These are phyloP conservation scores for Sherardia arvensis DNA, from an alignment of 257 asterid species.

Conservation along the genomic window DNA sequence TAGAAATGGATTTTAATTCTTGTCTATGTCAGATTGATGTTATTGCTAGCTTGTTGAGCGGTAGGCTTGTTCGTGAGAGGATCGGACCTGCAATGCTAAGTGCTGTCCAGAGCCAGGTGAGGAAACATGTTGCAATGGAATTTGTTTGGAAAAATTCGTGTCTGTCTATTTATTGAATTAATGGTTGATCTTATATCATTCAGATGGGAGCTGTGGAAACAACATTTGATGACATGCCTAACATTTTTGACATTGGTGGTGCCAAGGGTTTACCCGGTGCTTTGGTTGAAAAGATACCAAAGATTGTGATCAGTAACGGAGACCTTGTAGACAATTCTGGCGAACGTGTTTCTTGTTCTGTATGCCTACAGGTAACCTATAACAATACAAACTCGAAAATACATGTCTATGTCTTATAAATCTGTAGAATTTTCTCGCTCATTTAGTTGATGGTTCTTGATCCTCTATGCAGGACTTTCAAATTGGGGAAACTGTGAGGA, in stretches of 20 bases:
- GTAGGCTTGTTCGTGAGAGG: constrained; percentile 94
- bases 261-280: constrained; percentile 81
- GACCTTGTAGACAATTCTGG: constrained; percentile 60
- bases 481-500: constrained; percentile 71
- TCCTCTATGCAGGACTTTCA: constrained; percentile 60
- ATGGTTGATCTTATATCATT: background rate
- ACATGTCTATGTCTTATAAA: background rate
- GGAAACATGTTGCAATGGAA: background rate
- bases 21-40: constrained; percentile 68
- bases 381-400: background rate
- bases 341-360: constrained; percentile 83
- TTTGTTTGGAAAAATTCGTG: background rate
- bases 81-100: constrained; percentile 99
- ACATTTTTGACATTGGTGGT: constrained; percentile 88
- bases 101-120: constrained; percentile 97
- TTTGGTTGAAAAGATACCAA: constrained; percentile 81
- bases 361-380: constrained; percentile 91
- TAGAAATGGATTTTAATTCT: background rate
- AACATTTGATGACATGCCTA: constrained; percentile 65
- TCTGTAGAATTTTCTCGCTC: background rate
- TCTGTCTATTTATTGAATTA: constrained; percentile 4
- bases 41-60: constrained; percentile 80
- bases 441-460: background rate
- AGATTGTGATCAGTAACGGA: constrained; percentile 46
- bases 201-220: constrained; percentile 94